Conservation (phyloP, 345 rosid genomes). For the Eucalyptus sp. region DNA sequence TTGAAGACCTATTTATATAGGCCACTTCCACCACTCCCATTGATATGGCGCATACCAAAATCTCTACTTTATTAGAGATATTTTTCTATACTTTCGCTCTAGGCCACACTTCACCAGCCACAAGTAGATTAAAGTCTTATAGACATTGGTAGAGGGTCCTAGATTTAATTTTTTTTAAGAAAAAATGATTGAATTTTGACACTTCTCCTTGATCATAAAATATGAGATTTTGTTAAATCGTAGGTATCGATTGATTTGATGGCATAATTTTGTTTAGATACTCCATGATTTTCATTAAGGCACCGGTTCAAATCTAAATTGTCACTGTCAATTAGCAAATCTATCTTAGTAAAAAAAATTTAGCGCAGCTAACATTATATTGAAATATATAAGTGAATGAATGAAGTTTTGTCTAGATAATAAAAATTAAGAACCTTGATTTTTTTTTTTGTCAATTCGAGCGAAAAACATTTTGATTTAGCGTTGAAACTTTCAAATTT, state of each 20-base stretch:
- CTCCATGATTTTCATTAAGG: not conserved
- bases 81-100: fast-evolving
- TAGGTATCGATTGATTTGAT: fast-evolving
- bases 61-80: too few relatives aligned
- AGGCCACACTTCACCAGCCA: not conserved
- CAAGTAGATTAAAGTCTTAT: not conserved
- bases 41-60: fast-evolving
- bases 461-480: too few relatives aligned
- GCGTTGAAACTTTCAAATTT: not conserved
- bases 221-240: too few relatives aligned
- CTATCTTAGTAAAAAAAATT: fast-evolving
- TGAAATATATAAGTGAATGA: not conserved
- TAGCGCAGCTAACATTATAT: fast-evolving
- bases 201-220: too few relatives aligned
- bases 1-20: too few relatives aligned
- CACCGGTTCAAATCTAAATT: fast-evolving
- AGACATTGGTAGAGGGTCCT: not conserved
- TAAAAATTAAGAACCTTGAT: too few relatives aligned
- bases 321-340: not conserved
- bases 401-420: too few relatives aligned
- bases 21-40: too few relatives aligned
- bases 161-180: fast-evolving
- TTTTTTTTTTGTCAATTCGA: too few relatives aligned
- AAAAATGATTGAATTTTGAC: too few relatives aligned
- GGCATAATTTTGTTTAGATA: too few relatives aligned